A percentile compares a stretch with the other conserved stretches of the same genome.
These are phyloP conservation scores for Euphorbia pulcherrima DNA, from an alignment of 345 rosid genomes.

Conservation along the genomic window DNA sequence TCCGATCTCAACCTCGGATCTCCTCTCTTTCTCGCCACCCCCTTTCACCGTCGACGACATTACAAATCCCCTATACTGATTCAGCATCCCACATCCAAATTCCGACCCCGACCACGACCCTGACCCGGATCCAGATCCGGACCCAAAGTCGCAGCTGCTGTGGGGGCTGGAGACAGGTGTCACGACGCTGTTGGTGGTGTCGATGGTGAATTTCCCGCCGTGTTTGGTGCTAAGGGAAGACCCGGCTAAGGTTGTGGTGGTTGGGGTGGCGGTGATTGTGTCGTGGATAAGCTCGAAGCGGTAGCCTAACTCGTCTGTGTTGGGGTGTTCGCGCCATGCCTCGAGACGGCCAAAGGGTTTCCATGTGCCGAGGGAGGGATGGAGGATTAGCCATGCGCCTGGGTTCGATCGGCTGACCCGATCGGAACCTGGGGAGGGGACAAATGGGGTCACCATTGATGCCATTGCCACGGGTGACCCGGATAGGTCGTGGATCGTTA, in stretches of 20 bases:
- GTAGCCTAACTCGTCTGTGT: constrained; percentile 61
- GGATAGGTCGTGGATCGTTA: constrained; percentile 87
- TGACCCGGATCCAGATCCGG: constrained; percentile 41
- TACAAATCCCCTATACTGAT: constrained; percentile 58
- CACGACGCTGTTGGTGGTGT: constrained; percentile 44
- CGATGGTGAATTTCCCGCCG: constrained; percentile 79
- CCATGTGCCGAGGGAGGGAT: constrained; percentile 81
- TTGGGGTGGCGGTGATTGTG: constrained; percentile 31
- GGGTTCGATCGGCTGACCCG: constrained; percentile 80
- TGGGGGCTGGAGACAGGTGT: constrained; percentile 73
- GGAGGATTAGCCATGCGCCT: constrained; percentile 88
- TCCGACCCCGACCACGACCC: constrained; percentile 65
- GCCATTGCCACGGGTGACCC: constrained; percentile 98
- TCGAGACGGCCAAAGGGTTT: constrained; percentile 94
- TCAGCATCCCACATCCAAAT: constrained; percentile 33
- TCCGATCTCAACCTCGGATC: constrained; percentile 78
- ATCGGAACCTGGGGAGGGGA: constrained; percentile 82
- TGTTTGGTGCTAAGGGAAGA: constrained; percentile 53
- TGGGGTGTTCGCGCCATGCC: constrained; percentile 71
- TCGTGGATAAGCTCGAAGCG: constrained; percentile 76
- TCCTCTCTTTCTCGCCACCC: constrained; percentile 36
- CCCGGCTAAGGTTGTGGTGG: constrained; percentile 29
- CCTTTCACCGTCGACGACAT: constrained; percentile 86
- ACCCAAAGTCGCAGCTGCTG: constrained; percentile 79
- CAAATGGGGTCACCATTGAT: constrained; percentile 96